These are phyloP conservation scores for Colletotrichum liriopes DNA, from an alignment of 2,329 filamentous ascomycete genomes.

Conservation along the genomic window DNA sequence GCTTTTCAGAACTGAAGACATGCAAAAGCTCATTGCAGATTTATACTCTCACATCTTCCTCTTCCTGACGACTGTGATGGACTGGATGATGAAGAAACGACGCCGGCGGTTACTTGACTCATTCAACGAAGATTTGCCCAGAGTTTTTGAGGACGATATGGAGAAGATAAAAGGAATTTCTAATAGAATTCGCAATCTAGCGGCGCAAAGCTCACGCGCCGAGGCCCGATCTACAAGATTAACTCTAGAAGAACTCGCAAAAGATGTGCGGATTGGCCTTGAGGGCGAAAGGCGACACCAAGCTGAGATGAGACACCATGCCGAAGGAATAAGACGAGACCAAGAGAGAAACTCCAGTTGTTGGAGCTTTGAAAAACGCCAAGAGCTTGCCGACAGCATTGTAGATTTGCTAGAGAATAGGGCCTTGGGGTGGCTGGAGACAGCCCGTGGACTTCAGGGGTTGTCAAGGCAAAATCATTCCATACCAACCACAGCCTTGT, in stretches of 20 bases:
- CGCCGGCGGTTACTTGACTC: constrained; percentile 41
- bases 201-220: constrained; percentile 34
- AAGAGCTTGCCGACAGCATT: not conserved
- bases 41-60: constrained; percentile 49
- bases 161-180: constrained; percentile 38
- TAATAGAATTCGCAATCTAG: constrained; percentile 25
- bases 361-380: constrained; percentile 3
- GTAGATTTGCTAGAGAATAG: not conserved
- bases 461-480: no score
- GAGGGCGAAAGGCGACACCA: constrained; percentile 29
- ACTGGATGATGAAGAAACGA: constrained; percentile 45
- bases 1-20: constrained; percentile 40
- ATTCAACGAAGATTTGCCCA: constrained; percentile 42
- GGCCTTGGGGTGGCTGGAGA: not conserved
- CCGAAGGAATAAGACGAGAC: not conserved
- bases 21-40: constrained; percentile 40
- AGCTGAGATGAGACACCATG: constrained; percentile 5
- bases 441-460: not conserved
- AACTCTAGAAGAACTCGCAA: not conserved
- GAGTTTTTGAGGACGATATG: constrained; percentile 38
- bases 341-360: not conserved
- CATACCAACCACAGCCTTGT: not conserved
- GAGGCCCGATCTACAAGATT: constrained; percentile 40
- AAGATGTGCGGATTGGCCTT: constrained; percentile 36
- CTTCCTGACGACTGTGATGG: constrained; percentile 45